Conservation (phyloP, 768 basidiomycete species). For the Hydnomerulius pinastri region DNA sequence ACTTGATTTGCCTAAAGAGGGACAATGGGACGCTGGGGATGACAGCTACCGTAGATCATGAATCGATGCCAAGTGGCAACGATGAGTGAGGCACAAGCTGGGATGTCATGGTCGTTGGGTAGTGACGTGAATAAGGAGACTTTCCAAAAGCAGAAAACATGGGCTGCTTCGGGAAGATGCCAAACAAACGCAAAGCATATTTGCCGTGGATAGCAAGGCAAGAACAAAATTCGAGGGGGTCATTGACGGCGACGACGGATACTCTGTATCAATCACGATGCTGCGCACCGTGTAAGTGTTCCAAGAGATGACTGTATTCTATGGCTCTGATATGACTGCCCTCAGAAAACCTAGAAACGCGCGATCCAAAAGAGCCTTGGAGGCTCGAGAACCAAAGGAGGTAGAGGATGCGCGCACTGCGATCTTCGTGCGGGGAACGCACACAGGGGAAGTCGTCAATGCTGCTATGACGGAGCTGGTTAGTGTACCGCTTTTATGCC, state of each 20-base stretch:
- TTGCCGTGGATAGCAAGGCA: neutral
- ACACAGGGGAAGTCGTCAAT: conserved; percentile 79
- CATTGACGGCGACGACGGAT: neutral
- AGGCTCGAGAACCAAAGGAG: conserved; percentile 85
- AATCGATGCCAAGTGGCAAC: no score
- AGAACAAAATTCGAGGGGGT: neutral
- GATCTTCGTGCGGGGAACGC: conserved; percentile 88
- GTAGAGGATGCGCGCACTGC: conserved; percentile 86
- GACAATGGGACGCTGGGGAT: no score
- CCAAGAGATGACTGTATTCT: neutral
- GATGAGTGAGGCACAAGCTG: no score
- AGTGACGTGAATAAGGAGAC: neutral
- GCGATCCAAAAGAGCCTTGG: conserved; percentile 85
- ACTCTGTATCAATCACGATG: conserved; percentile 11
- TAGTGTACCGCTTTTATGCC: no score
- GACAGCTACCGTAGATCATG: no score
- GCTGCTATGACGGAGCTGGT: conserved; percentile 89
- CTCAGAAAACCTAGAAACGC: conserved; percentile 92
- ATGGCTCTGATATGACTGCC: neutral
- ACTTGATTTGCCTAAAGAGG: no score
- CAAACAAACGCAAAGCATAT: neutral
- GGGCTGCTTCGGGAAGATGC: neutral
- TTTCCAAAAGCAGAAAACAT: neutral
- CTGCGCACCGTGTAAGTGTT: conserved; percentile 32
- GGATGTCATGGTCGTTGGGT: neutral